These are phyloP conservation scores for Cladophialophora yegresii DNA, from an alignment of 2,329 filamentous ascomycete species.

Conservation along the genomic window DNA sequence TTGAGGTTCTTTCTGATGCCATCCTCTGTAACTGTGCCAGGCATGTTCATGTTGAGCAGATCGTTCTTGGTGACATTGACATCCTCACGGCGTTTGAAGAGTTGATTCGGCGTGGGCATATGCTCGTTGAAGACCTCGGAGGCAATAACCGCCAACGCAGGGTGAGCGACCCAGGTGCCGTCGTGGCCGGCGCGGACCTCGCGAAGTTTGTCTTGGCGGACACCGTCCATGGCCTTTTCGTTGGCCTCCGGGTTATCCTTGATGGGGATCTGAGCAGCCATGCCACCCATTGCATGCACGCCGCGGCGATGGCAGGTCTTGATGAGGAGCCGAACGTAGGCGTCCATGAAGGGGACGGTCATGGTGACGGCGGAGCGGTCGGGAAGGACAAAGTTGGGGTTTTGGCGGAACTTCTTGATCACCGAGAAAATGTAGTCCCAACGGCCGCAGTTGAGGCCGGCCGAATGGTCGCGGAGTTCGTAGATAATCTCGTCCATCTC, in stretches of 20 bases:
- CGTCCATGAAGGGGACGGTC: slow-evolving; percentile 97
- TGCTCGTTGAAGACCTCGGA: slow-evolving; percentile 94
- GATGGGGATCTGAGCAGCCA: slow-evolving; percentile 98
- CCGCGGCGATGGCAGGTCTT: slow-evolving; percentile 96
- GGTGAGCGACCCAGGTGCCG: slow-evolving; percentile 96
- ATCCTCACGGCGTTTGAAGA: slow-evolving; percentile 86
- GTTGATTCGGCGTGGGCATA: slow-evolving; percentile 98
- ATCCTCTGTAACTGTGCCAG: slow-evolving; percentile 85
- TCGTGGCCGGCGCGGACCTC: slow-evolving; percentile 95
- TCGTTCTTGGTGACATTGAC: slow-evolving; percentile 84
- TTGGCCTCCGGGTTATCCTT: slow-evolving; percentile 91
- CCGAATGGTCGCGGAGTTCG: slow-evolving; percentile 93
- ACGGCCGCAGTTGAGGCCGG: slow-evolving; percentile 94
- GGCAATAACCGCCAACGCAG: slow-evolving; percentile 83
- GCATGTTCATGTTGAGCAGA: slow-evolving; percentile 96
- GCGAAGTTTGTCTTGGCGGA: slow-evolving; percentile 92
- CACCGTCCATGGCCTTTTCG: slow-evolving; percentile 88
- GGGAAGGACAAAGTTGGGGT: slow-evolving; percentile 87
- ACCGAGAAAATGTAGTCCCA: slow-evolving; percentile 99
- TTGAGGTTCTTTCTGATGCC: slow-evolving; percentile 97
- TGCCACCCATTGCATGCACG: slow-evolving; percentile 98
- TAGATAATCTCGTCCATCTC: slow-evolving; percentile 99
- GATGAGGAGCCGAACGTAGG: slow-evolving; percentile 95
- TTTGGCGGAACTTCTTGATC: slow-evolving; percentile 99
- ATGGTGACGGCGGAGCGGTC: slow-evolving; percentile 91